phyloP scores from a whole-genome alignment of 2,329 filamentous ascomycete genomes.

The Claviceps capensis region DNA sequence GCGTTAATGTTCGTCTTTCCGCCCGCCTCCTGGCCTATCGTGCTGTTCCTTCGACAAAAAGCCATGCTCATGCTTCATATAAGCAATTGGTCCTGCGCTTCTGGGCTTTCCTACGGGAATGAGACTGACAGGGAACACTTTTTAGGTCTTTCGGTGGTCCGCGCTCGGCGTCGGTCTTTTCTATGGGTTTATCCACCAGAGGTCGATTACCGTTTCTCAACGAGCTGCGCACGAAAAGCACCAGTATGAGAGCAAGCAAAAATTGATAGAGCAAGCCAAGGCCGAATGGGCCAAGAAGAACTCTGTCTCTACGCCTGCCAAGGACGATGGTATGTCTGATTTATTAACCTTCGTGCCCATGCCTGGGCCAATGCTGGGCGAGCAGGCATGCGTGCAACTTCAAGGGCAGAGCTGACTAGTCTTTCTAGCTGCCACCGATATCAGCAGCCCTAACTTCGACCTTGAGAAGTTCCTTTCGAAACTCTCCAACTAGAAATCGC shows the following conservation, averaged over 20 bases:
- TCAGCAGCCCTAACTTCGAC: slow-evolving; percentile 81
- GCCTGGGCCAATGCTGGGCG: background rate
- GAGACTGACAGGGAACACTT: slow-evolving; percentile 16
- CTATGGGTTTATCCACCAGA: slow-evolving; percentile 93
- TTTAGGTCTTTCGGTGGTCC: slow-evolving; percentile 90
- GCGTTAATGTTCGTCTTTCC: slow-evolving; percentile 48
- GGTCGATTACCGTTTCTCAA: slow-evolving; percentile 58
- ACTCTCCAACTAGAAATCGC: slow-evolving; percentile 40
- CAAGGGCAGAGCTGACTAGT: slow-evolving; percentile 1
- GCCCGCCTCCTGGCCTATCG: slow-evolving; percentile 12
- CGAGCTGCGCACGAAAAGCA: slow-evolving; percentile 57
- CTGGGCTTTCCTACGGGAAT: background rate
- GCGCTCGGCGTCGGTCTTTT: slow-evolving; percentile 83
- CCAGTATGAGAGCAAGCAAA: slow-evolving; percentile 83
- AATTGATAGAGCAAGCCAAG: slow-evolving; percentile 87
- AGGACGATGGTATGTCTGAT: slow-evolving; percentile 18
- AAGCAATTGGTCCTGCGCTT: background rate
- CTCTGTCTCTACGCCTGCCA: slow-evolving; percentile 32
- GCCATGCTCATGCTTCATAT: slow-evolving; percentile 9
- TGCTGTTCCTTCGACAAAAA: background rate
- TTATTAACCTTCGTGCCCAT: background rate
- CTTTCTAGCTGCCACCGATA: slow-evolving; percentile 37
- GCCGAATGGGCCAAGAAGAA: slow-evolving; percentile 70
- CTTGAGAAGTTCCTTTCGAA: slow-evolving; percentile 70
- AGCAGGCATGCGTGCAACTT: background rate